Percentiles rank a stretch among this genome's conserved stretches.
Evolutionary conservation across 2,329 filamentous ascomycete genomes (phyloP).

Genomic region (Cryphonectria nitschkei): DNA sequence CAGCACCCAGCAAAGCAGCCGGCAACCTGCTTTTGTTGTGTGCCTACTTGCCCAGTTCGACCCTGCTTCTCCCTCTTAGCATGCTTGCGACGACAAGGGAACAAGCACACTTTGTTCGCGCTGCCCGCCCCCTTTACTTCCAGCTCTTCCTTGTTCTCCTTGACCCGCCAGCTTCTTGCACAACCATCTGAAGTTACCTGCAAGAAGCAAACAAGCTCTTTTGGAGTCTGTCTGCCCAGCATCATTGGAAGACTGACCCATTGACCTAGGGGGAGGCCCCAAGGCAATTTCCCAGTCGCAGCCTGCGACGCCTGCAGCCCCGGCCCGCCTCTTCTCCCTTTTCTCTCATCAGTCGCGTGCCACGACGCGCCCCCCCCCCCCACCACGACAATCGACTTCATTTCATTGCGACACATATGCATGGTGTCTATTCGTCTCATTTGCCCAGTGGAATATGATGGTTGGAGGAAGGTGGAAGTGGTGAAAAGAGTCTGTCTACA

Average conservation of each 20-base stretch:
- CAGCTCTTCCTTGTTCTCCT: background rate
- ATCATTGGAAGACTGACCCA: conserved; percentile 15
- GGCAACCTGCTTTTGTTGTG: conserved; percentile 10
- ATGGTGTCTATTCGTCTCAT: conserved; percentile 40
- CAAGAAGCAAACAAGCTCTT: background rate
- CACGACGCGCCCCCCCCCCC: conserved; percentile 22
- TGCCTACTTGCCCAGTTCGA: background rate
- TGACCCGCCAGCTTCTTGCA: background rate
- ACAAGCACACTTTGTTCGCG: conserved; percentile 1
- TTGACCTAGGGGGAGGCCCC: conserved; percentile 12
- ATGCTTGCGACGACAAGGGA: conserved; percentile 7
- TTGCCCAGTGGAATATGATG: conserved; percentile 56
- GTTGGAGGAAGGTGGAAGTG: conserved; percentile 56
- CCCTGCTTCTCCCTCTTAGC: background rate
- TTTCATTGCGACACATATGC: conserved; percentile 38
- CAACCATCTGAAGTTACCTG: background rate
- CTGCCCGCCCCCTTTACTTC: background rate
- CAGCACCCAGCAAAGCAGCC: background rate
- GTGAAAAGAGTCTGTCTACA: conserved; percentile 47
- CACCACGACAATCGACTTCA: conserved; percentile 21
- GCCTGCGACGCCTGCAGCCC: conserved; percentile 12
- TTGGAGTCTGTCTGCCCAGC: conserved; percentile 1
- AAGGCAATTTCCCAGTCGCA: conserved; percentile 25
- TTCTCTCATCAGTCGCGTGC: conserved; percentile 27
- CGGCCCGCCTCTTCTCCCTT: conserved; percentile 19